These are phyloP conservation scores for Beauveria bassiana DNA, from an alignment of 2,329 filamentous ascomycete species.

Conservation along the genomic window DNA sequence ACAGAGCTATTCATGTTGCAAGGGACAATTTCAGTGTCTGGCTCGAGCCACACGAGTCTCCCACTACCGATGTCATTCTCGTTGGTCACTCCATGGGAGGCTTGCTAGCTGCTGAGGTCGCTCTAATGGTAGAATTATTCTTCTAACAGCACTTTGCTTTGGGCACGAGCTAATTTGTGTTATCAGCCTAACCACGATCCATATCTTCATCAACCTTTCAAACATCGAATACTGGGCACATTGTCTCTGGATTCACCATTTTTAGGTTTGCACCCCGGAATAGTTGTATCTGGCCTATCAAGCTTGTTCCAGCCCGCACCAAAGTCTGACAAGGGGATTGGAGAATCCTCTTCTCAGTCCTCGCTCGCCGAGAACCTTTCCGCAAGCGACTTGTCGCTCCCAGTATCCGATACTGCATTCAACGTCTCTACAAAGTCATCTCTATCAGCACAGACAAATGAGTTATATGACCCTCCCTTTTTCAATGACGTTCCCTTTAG, in stretches of 20 bases:
- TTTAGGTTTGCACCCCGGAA: slow-evolving; percentile 79
- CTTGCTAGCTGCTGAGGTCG: slow-evolving; percentile 71
- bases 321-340: slow-evolving; percentile 9
- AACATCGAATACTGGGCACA: slow-evolving; percentile 71
- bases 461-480: slow-evolving; percentile 69
- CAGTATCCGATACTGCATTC: slow-evolving; percentile 4
- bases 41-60: slow-evolving; percentile 68
- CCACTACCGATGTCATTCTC: slow-evolving; percentile 69
- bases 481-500: slow-evolving; percentile 64
- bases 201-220: slow-evolving; percentile 38
- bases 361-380: slow-evolving; percentile 9
- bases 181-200: slow-evolving; percentile 27
- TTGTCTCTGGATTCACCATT: slow-evolving; percentile 83
- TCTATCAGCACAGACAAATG: slow-evolving; percentile 30
- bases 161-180: neutral
- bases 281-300: slow-evolving; percentile 72
- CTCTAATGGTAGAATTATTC: slow-evolving; percentile 45
- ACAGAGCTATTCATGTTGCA: slow-evolving; percentile 63
- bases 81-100: slow-evolving; percentile 90
- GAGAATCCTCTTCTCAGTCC: neutral
- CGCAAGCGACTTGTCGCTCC: neutral
- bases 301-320: slow-evolving; percentile 59
- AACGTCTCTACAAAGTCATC: slow-evolving; percentile 10
- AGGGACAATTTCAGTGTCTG: slow-evolving; percentile 78
- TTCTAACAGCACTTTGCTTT: neutral